Conservation (phyloP, 2,329 filamentous ascomycete species). For the Didymella pinodella region DNA sequence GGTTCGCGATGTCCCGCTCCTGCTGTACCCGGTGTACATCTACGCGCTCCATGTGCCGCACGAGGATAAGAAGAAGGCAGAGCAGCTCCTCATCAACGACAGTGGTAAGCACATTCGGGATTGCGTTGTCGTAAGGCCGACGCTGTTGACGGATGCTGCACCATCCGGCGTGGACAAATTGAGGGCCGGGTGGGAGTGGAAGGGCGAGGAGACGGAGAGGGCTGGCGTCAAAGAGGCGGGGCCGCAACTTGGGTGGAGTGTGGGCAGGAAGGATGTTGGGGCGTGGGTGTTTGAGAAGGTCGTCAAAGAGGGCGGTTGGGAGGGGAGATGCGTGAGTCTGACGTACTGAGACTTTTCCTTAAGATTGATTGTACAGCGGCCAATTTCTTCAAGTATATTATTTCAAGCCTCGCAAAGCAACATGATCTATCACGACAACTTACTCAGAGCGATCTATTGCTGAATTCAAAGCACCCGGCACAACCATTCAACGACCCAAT, state of each 20-base stretch:
- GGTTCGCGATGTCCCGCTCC: slow-evolving; percentile 49
- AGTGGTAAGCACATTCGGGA: slow-evolving; percentile 28
- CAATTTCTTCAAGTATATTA: no score
- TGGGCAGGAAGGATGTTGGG: slow-evolving; percentile 52
- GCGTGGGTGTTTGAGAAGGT: slow-evolving; percentile 51
- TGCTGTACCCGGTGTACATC: slow-evolving; percentile 47
- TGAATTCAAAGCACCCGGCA: no score
- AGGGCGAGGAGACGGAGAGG: slow-evolving; percentile 8
- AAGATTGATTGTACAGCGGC: no score
- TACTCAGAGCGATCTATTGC: no score
- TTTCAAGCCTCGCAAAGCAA: no score
- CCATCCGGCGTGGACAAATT: slow-evolving; percentile 38
- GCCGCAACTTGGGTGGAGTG: slow-evolving; percentile 50
- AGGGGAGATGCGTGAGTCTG: slow-evolving; percentile 45
- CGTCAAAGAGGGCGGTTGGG: slow-evolving; percentile 39
- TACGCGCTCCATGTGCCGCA: slow-evolving; percentile 49
- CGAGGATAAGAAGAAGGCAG: slow-evolving; percentile 51
- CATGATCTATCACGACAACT: no score
- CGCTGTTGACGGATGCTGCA: slow-evolving; percentile 47
- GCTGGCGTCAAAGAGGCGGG: slow-evolving; percentile 31
- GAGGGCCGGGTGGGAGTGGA: slow-evolving; percentile 46
- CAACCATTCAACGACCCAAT: no score
- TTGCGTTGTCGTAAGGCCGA: slow-evolving; percentile 50
- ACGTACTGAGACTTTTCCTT: slow-evolving; percentile 36
- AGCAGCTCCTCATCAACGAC: slow-evolving; percentile 40